A percentile compares a stretch with the other conserved stretches of the same genome.
Conservation (phyloP, 2,329 filamentous ascomycete genomes). For the Aspergillus neoniger region DNA sequence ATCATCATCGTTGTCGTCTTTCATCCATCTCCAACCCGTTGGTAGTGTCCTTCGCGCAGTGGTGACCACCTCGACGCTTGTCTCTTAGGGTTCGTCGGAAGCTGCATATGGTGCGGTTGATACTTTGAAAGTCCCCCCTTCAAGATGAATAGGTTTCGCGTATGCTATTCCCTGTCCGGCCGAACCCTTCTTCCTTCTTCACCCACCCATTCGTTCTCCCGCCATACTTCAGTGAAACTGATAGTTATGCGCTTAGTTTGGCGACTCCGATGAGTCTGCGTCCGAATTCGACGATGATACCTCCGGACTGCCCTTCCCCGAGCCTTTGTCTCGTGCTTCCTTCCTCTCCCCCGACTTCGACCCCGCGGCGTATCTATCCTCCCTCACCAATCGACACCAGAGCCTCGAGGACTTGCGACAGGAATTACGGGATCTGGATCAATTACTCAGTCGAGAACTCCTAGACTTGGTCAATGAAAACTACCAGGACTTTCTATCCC, state of each 20-base stretch:
- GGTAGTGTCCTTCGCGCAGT: not conserved
- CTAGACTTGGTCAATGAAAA: conserved; percentile 94
- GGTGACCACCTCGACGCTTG: not conserved
- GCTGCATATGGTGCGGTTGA: no score
- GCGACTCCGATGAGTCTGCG: conserved; percentile 48
- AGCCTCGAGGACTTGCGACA: conserved; percentile 89
- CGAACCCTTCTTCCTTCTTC: not conserved
- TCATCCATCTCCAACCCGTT: not conserved
- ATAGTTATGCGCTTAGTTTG: conserved; percentile 36
- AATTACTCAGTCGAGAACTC: conserved; percentile 79
- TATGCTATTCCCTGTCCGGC: conserved; percentile 22
- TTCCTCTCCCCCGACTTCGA: conserved; percentile 80
- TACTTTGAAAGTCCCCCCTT: not conserved
- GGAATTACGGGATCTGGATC: conserved; percentile 79
- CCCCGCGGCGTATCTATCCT: conserved; percentile 78
- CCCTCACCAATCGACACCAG: conserved; percentile 83
- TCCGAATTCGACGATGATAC: conserved; percentile 61
- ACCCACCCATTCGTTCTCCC: not conserved
- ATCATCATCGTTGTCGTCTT: not conserved
- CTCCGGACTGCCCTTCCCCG: conserved; percentile 78
- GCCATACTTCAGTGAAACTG: conserved; percentile 5
- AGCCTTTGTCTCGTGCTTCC: conserved; percentile 76
- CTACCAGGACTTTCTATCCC: conserved; percentile 83
- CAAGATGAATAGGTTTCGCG: conserved; percentile 38
- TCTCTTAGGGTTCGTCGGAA: not conserved